Conservation (phyloP, 2,329 filamentous ascomycete genomes). For the Ceratocystis cacaofunesta region DNA sequence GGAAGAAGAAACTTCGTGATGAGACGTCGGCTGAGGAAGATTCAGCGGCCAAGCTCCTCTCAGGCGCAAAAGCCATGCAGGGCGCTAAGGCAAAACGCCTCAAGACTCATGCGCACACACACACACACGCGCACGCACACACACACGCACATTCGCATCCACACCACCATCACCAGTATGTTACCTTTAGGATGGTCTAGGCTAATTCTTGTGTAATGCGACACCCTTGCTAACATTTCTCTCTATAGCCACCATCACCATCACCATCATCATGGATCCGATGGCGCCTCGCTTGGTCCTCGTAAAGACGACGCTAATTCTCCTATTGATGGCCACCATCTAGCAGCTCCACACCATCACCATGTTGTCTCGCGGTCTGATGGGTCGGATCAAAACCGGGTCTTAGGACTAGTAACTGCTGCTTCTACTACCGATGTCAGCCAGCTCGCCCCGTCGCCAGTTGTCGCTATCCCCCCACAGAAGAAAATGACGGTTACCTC, state of each 20-base stretch:
- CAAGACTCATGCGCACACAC: conserved; percentile 42
- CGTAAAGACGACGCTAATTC: neutral
- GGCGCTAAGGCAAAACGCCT: conserved; percentile 49
- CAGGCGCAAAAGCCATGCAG: conserved; percentile 37
- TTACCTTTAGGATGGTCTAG: conserved; percentile 18
- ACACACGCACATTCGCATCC: conserved; percentile 31
- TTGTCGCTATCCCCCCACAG: conserved; percentile 38
- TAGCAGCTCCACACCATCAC: conserved; percentile 31
- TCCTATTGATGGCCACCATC: neutral
- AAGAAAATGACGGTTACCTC: conserved; percentile 53
- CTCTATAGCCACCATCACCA: conserved; percentile 29
- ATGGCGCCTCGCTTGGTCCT: conserved; percentile 23
- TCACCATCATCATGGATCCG: conserved; percentile 44
- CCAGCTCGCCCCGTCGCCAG: conserved; percentile 26
- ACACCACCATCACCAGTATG: conserved; percentile 55
- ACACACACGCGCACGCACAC: conserved; percentile 22
- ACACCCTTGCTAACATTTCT: neutral
- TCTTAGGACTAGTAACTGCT: neutral
- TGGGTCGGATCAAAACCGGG: neutral
- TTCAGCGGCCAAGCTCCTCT: conserved; percentile 27
- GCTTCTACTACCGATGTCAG: conserved; percentile 12
- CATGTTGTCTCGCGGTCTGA: conserved; percentile 29
- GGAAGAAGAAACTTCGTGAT: conserved; percentile 60
- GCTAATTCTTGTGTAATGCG: neutral
- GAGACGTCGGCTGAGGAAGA: conserved; percentile 57